A percentile compares a stretch with the other conserved stretches of the same genome.
These are phyloP conservation scores for Kwoniella dejecticola DNA, from an alignment of 768 basidiomycete genomes.

Conservation along the genomic window DNA sequence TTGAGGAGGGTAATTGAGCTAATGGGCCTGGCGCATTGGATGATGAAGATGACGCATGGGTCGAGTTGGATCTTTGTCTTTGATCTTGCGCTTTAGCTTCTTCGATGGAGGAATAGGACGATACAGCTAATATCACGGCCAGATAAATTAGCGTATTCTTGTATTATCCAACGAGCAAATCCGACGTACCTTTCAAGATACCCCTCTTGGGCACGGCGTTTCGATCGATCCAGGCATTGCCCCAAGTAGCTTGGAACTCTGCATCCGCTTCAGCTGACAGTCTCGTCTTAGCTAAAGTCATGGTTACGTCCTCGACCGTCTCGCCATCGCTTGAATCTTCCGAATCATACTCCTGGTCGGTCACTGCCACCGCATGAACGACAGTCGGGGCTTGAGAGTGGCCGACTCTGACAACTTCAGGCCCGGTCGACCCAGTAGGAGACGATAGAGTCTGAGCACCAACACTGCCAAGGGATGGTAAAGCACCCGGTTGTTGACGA, in stretches of 20 bases:
- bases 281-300: conserved; percentile 29
- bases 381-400: conserved; percentile 62
- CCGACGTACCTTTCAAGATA: conserved; percentile 79
- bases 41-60: conserved; percentile 60
- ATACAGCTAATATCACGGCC: conserved; percentile 23
- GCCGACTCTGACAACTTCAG: conserved; percentile 53
- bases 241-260: conserved; percentile 69
- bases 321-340: conserved; percentile 59
- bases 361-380: conserved; percentile 43
- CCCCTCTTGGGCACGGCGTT: conserved; percentile 68
- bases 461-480: conserved; percentile 17
- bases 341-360: conserved; percentile 63
- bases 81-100: conserved; percentile 13
- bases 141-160: too few species aligned
- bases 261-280: conserved; percentile 52
- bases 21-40: conserved; percentile 68
- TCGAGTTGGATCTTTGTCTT: conserved; percentile 72
- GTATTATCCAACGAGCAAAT: too few species aligned
- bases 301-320: conserved; percentile 58
- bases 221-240: conserved; percentile 68
- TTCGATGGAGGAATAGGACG: conserved; percentile 18
- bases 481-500: conserved; percentile 14
- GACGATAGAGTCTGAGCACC: not conserved
- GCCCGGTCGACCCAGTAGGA: conserved; percentile 8
- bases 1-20: conserved; percentile 67